phyloP scores from a whole-genome alignment of 306 rosid genomes.

The Astragalus membranaceus region DNA sequence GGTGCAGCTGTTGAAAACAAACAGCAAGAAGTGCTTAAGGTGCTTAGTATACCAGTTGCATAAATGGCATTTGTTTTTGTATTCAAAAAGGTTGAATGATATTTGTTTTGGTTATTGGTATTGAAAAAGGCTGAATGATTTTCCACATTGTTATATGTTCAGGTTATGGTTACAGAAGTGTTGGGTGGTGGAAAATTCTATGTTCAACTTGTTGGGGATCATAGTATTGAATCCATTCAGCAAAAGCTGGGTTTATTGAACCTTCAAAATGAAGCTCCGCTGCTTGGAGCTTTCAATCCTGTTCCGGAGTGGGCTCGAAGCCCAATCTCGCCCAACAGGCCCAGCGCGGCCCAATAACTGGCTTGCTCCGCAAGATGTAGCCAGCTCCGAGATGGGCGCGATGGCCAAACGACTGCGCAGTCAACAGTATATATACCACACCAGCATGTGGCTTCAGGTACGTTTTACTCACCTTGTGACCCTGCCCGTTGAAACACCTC shows the following conservation, averaged over 20 bases:
- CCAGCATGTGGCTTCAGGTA: too few species aligned
- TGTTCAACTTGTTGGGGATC: slow-evolving; percentile 80
- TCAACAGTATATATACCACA: too few species aligned
- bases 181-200: slow-evolving; percentile 82
- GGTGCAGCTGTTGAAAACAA: slow-evolving; percentile 60
- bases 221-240: slow-evolving; percentile 66
- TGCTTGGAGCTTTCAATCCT: slow-evolving; percentile 86
- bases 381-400: too few species aligned
- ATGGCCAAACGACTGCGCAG: too few species aligned
- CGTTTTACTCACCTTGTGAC: too few species aligned
- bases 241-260: slow-evolving; percentile 73
- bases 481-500: too few species aligned
- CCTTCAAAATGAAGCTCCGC: slow-evolving; percentile 67
- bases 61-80: slow-evolving; percentile 6
- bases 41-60: slow-evolving; percentile 14
- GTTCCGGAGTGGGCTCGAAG: too few species aligned
- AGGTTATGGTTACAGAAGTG: slow-evolving; percentile 78
- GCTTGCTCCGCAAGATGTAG: too few species aligned
- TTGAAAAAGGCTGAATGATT: slow-evolving; percentile 17
- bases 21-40: slow-evolving; percentile 91
- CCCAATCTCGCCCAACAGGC: too few species aligned
- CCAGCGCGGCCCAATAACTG: too few species aligned
- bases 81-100: not conserved
- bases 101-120: slow-evolving; percentile 6
- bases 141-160: slow-evolving; percentile 7